These are phyloP conservation scores for Naganishia friedmannii DNA, from an alignment of 768 basidiomycete species.

Conservation along the genomic window DNA sequence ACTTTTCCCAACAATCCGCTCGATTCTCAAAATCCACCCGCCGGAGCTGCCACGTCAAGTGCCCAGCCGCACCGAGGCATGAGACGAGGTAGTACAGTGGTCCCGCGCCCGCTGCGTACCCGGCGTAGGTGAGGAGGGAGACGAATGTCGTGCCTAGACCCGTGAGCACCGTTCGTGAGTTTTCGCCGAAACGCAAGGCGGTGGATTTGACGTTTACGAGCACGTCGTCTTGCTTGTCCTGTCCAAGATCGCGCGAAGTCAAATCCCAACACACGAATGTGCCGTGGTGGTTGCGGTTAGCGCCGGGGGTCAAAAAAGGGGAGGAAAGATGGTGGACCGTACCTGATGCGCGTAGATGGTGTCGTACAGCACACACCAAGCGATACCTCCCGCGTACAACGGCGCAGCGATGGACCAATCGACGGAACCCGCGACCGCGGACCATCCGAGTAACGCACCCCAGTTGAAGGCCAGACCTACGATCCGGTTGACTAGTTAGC, in stretches of 20 bases:
- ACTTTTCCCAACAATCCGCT: slow-evolving; percentile 83
- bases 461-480: slow-evolving; percentile 93
- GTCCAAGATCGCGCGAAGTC: too few species aligned
- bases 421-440: slow-evolving; percentile 76
- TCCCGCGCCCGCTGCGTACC: slow-evolving; percentile 73
- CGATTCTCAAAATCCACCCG: slow-evolving; percentile 72
- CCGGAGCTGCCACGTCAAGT: slow-evolving; percentile 73
- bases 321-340: slow-evolving; percentile 27
- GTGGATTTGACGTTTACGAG: slow-evolving; percentile 87
- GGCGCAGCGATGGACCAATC: slow-evolving; percentile 81
- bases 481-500: too few species aligned
- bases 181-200: slow-evolving; percentile 79
- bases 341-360: slow-evolving; percentile 98
- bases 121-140: slow-evolving; percentile 72
- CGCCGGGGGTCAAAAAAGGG: too few species aligned
- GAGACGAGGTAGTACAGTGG: slow-evolving; percentile 74
- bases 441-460: slow-evolving; percentile 95
- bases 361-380: slow-evolving; percentile 96
- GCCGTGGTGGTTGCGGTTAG: too few species aligned
- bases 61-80: slow-evolving; percentile 66
- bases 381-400: slow-evolving; percentile 81
- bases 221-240: slow-evolving; percentile 92
- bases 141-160: slow-evolving; percentile 71
- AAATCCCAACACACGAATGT: too few species aligned
- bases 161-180: slow-evolving; percentile 70